Conservation (phyloP, 805 yeast species). For the Spathaspora sp. region DNA sequence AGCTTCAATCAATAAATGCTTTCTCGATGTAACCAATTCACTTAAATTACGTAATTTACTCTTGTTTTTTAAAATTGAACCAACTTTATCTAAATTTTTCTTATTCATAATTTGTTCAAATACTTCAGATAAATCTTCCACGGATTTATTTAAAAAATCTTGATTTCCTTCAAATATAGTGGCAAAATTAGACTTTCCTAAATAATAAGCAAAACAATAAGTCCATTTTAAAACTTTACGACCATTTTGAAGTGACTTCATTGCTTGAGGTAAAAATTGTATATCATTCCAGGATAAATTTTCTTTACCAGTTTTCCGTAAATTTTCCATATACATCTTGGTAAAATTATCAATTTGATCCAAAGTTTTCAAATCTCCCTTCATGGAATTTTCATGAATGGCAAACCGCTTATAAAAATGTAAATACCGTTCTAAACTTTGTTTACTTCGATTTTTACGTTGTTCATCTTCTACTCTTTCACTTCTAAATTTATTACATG, state of each 20-base stretch:
- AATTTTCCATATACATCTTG: slow-evolving; percentile 54
- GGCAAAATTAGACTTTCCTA: slow-evolving; percentile 51
- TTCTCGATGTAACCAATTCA: slow-evolving; percentile 38
- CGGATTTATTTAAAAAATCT: slow-evolving; percentile 56
- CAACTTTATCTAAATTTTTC: slow-evolving; percentile 21
- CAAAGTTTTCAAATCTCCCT: slow-evolving; percentile 64
- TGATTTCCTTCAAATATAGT: slow-evolving; percentile 71
- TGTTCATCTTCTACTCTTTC: slow-evolving; percentile 37
- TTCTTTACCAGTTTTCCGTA: slow-evolving; percentile 18
- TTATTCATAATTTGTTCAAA: slow-evolving; percentile 42
- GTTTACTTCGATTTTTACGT: slow-evolving; percentile 38
- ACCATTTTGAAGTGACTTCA: slow-evolving; percentile 59
- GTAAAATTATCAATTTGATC: slow-evolving; percentile 62
- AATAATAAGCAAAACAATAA: slow-evolving; percentile 72
- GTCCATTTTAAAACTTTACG: slow-evolving; percentile 87
- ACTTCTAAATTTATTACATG: slow-evolving; percentile 54
- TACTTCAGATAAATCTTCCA: slow-evolving; percentile 64
- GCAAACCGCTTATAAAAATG: slow-evolving; percentile 73
- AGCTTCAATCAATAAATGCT: slow-evolving; percentile 39
- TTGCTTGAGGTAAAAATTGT: slow-evolving; percentile 75
- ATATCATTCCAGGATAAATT: slow-evolving; percentile 78
- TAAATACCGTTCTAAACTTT: slow-evolving; percentile 60
- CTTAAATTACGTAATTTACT: slow-evolving; percentile 40
- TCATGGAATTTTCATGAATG: slow-evolving; percentile 73
- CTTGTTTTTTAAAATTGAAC: slow-evolving; percentile 33